Percentiles rank a stretch among this genome's conserved stretches.
These are phyloP conservation scores for Fusarium brachygibbosum DNA, from an alignment of 2,329 filamentous ascomycete species.

Conservation along the genomic window DNA sequence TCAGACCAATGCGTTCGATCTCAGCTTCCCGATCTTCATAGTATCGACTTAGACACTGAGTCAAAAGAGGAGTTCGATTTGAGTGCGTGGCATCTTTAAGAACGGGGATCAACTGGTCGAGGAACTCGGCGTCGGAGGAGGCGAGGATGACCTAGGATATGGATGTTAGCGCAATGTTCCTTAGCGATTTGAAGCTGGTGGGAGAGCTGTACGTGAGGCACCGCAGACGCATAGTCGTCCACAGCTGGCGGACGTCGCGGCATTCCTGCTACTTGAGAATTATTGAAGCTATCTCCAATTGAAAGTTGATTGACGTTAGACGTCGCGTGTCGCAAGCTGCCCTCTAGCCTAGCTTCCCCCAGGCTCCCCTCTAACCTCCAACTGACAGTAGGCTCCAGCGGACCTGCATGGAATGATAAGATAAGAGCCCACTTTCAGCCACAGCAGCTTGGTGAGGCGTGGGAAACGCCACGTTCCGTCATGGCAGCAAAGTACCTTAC, in stretches of 20 bases:
- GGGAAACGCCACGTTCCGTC: not conserved
- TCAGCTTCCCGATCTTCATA: constrained; percentile 88
- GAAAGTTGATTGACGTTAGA: constrained; percentile 24
- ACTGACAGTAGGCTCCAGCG: constrained; percentile 14
- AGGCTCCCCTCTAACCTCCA: constrained; percentile 14
- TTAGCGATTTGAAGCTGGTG: constrained; percentile 27
- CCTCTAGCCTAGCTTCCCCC: constrained; percentile 14
- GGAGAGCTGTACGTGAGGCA: constrained; percentile 57
- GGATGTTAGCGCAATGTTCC: constrained; percentile 24
- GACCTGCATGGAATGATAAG: constrained; percentile 5
- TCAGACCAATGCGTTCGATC: constrained; percentile 94
- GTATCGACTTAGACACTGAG: constrained; percentile 79
- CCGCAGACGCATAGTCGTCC: constrained; percentile 62
- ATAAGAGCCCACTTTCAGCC: not conserved
- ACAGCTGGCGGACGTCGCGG: constrained; percentile 61
- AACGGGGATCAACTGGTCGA: constrained; percentile 94
- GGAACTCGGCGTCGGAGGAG: constrained; percentile 90
- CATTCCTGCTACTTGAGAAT: constrained; percentile 52
- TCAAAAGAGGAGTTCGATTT: constrained; percentile 78
- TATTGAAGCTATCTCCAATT: constrained; percentile 23
- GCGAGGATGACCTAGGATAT: constrained; percentile 84
- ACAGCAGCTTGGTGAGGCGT: not conserved
- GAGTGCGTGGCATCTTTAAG: constrained; percentile 89
- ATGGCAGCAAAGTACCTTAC: not conserved
- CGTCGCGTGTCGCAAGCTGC: constrained; percentile 41